Percentiles rank a stretch among this genome's conserved stretches.
phyloP scores from a whole-genome alignment of 2,329 filamentous ascomycete genomes.

The Calonectria pteridis region DNA sequence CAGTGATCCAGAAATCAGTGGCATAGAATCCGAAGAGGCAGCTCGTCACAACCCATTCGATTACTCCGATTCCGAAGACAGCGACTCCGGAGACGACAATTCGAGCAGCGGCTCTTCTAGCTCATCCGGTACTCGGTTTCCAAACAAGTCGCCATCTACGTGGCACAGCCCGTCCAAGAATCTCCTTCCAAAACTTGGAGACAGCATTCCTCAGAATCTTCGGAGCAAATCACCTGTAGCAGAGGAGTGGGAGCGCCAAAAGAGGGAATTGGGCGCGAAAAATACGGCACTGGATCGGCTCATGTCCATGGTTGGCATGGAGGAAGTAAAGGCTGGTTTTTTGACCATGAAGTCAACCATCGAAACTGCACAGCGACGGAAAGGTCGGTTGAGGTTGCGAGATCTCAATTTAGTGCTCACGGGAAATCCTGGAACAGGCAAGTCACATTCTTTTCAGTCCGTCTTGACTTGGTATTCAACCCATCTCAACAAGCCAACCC shows the following conservation, averaged over 20 bases:
- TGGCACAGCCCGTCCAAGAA: background rate
- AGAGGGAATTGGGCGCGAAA: background rate
- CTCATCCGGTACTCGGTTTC: background rate
- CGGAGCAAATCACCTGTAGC: background rate
- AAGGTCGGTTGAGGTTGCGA: background rate
- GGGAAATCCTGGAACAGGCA: background rate
- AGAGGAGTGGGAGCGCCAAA: background rate
- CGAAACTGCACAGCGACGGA: background rate
- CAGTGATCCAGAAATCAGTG: background rate
- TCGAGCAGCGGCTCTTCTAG: background rate
- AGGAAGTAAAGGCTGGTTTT: background rate
- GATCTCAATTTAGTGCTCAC: background rate
- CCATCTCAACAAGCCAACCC: background rate
- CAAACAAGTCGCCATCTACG: background rate
- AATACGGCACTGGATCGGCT: background rate
- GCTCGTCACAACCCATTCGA: background rate
- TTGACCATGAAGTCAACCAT: background rate
- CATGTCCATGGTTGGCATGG: slow-evolving; percentile 1
- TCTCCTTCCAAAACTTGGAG: background rate
- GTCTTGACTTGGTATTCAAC: background rate
- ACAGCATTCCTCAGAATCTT: background rate
- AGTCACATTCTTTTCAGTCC: background rate
- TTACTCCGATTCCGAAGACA: background rate
- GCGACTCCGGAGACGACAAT: background rate
- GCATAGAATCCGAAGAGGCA: background rate